Conservation (phyloP, 2,329 filamentous ascomycete genomes). For the Passalora sequoiae region DNA sequence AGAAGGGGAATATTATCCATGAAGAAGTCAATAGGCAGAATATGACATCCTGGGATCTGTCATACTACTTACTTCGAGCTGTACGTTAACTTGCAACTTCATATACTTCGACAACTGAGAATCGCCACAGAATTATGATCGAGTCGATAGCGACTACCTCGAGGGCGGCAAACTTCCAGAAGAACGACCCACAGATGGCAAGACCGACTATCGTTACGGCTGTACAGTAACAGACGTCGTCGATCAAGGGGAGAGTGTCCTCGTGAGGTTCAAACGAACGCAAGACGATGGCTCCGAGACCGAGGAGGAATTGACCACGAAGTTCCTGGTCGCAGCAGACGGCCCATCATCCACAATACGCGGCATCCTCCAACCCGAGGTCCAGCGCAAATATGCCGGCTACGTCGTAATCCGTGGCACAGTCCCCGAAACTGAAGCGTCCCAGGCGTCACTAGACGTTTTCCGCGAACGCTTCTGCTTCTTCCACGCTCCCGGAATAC, state of each 20-base stretch:
- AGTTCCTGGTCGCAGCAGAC: slow-evolving; percentile 44
- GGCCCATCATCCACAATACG: slow-evolving; percentile 34
- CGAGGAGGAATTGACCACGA: slow-evolving; percentile 23
- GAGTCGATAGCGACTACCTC: slow-evolving; percentile 31
- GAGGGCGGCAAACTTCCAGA: slow-evolving; percentile 22
- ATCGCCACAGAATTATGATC: slow-evolving; percentile 39
- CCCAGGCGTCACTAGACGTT: slow-evolving; percentile 29
- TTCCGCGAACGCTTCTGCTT: slow-evolving; percentile 41
- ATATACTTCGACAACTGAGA: not conserved
- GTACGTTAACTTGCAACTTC: not conserved
- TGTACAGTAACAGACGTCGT: slow-evolving; percentile 29
- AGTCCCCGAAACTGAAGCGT: slow-evolving; percentile 33
- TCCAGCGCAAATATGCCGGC: slow-evolving; percentile 31
- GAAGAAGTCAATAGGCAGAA: slow-evolving; percentile 36
- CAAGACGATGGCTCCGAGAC: slow-evolving; percentile 21
- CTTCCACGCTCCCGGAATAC: slow-evolving; percentile 36
- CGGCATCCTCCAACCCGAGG: slow-evolving; percentile 26
- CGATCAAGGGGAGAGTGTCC: slow-evolving; percentile 27
- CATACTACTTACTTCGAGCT: slow-evolving; percentile 43
- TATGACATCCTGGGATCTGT: slow-evolving; percentile 47
- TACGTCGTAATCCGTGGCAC: slow-evolving; percentile 34
- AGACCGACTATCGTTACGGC: slow-evolving; percentile 29
- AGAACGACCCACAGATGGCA: slow-evolving; percentile 20
- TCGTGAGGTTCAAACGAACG: slow-evolving; percentile 24
- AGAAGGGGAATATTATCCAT: slow-evolving; percentile 26